Base-by-base conservation (phyloP, 768 basidiomycete species). In the Auricularia heimuer region DNA sequence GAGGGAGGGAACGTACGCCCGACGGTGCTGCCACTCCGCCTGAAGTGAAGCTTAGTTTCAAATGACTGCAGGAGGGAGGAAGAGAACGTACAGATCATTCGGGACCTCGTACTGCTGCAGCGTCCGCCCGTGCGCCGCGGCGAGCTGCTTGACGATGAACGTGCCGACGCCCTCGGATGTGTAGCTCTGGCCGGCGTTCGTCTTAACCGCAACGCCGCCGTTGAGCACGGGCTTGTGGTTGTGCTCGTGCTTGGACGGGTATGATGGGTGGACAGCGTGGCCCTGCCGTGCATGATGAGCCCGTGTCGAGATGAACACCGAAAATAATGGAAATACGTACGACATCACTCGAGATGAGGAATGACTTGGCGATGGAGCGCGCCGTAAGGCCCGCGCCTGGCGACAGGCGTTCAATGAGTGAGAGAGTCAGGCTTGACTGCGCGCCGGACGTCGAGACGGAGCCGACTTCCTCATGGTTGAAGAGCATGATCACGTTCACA, bases 381-480 rank as follows among this genome's bases (percentile, higher is more conserved):
- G 85, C 85, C 64, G 84, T 77, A 54, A 83, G 73, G 18, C 81
- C 76, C 1, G 91, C 85, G 3, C 83, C 81, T 8, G 86, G 87
- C 4, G 89, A 90, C 54, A 98, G 86, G 54, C 95, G 88, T 69
- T 87, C 82, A 3, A 98, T 79, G 61, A 96, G 82, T 8, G 83
- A 84, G 10, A 93, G 94, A 64, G 98, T 82, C 61, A 98, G 81
- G 68, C 85, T 92, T 18, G 90, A 92, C 71, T 92, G 84, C 1
- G 97, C 97, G 47, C 97, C 97, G 4, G 87, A 82, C 8, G 82
- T 85, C 2, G 90, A 92, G 24, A 87, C 85, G 54, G 85, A 87
- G 63, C 92, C 88, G 54, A 94, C 85, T 75, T 97, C 96, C 77
- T 98, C 96, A 73, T 98, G 94, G 74, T 98, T 98, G 77, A 96